Conservation (phyloP, 805 yeast genomes). For the Teunomyces tritomae region DNA sequence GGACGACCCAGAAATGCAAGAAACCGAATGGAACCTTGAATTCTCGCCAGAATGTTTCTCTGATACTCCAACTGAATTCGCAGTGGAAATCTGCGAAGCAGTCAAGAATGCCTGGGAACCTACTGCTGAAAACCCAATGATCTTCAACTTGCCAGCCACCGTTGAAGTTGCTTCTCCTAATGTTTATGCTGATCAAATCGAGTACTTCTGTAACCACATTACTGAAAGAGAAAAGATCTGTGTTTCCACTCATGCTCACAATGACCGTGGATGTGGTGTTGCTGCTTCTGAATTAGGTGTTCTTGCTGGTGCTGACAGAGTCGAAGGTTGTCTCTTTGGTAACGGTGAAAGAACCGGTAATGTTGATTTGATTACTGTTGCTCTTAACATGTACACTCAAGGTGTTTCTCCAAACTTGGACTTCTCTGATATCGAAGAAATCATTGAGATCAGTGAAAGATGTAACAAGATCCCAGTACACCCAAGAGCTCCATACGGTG, state of each 20-base stretch:
- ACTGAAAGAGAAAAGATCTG: conserved; percentile 69
- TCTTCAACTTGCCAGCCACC: conserved; percentile 78
- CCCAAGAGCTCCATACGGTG: conserved; percentile 79
- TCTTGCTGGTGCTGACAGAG: conserved; percentile 83
- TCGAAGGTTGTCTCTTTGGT: conserved; percentile 80
- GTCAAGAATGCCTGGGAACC: conserved; percentile 81
- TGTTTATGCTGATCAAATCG: conserved; percentile 77
- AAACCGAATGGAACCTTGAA: conserved; percentile 68
- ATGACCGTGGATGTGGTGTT: conserved; percentile 81
- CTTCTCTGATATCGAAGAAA: conserved; percentile 63
- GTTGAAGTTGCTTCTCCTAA: conserved; percentile 77
- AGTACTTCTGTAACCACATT: conserved; percentile 66
- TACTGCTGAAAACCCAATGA: conserved; percentile 67
- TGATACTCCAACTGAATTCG: conserved; percentile 72
- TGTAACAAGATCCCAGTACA: conserved; percentile 75
- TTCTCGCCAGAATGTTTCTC: conserved; percentile 79
- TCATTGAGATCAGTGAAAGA: conserved; percentile 68
- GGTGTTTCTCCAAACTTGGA: conserved; percentile 73
- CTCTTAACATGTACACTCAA: conserved; percentile 73
- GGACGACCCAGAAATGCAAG: conserved; percentile 64
- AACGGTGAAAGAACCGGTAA: conserved; percentile 87
- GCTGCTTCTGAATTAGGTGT: conserved; percentile 78
- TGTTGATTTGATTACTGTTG: conserved; percentile 74
- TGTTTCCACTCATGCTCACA: conserved; percentile 72
- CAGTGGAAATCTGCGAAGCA: conserved; percentile 75